phyloP scores from a whole-genome alignment of 139 green algal genomes.

The Nannochloris sp. region DNA sequence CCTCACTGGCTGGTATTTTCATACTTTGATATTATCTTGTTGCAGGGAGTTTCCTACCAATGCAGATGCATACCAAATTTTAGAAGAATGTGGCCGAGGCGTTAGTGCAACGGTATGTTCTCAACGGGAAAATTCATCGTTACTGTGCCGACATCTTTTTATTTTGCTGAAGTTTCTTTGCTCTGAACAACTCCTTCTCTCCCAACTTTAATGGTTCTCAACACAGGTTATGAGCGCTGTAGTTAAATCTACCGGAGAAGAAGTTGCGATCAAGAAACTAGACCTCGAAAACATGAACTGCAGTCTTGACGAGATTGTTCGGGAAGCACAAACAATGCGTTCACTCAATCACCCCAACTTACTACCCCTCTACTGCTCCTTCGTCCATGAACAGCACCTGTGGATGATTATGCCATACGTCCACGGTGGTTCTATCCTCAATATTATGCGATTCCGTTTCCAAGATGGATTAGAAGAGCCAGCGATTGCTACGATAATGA shows the following conservation, averaged over 20 bases:
- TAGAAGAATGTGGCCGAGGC: conserved; percentile 88
- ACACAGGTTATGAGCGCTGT: conserved; percentile 71
- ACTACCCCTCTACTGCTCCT: conserved; percentile 88
- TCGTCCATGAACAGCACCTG: conserved; percentile 80
- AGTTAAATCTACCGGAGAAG: conserved; percentile 62
- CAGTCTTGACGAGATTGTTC: conserved; percentile 89
- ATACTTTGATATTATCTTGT: no score
- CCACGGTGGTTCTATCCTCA: conserved; percentile 63
- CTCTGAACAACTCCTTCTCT: not conserved
- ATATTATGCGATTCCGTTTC: conserved; percentile 86
- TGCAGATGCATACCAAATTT: conserved; percentile 72
- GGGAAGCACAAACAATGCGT: conserved; percentile 92
- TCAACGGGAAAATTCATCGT: not conserved
- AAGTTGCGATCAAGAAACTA: conserved; percentile 92
- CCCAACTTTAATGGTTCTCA: not conserved
- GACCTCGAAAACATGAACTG: conserved; percentile 91
- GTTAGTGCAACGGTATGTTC: conserved; percentile 80
- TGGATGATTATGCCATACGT: conserved; percentile 95
- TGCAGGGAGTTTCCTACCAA: conserved; percentile 76
- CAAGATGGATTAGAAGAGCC: conserved; percentile 86
- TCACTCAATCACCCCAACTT: conserved; percentile 90
- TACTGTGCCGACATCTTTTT: not conserved
- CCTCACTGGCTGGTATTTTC: not conserved
- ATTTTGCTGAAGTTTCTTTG: not conserved
- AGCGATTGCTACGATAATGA: conserved; percentile 87